A percentile compares a stretch with the other conserved stretches of the same genome.
Conservation (phyloP, 2,329 filamentous ascomycete species). For the Karstenula rhodostoma region DNA sequence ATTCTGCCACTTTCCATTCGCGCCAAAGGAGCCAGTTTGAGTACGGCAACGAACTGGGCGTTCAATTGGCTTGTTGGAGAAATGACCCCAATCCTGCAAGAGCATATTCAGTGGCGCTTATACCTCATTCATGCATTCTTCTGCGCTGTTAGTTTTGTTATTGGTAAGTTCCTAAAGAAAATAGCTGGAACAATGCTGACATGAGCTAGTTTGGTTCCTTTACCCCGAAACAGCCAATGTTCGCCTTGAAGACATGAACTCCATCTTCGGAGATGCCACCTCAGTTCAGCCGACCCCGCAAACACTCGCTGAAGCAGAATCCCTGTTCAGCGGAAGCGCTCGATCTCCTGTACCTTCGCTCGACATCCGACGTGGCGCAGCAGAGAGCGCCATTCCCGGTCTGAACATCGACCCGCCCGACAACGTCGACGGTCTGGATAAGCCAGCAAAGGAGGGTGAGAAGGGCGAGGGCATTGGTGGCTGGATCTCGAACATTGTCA, state of each 20-base stretch:
- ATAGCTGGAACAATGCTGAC: constrained; percentile 29
- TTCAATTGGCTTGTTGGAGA: constrained; percentile 98
- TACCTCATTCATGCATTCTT: constrained; percentile 98
- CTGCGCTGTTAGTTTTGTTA: constrained; percentile 91
- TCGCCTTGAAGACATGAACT: constrained; percentile 95
- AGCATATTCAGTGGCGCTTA: constrained; percentile 89
- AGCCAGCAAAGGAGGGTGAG: constrained; percentile 44
- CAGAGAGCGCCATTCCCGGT: constrained; percentile 77
- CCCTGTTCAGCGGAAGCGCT: constrained; percentile 72
- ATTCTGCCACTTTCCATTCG: constrained; percentile 96
- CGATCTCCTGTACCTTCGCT: constrained; percentile 83
- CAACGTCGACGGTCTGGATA: constrained; percentile 62
- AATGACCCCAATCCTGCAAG: constrained; percentile 91
- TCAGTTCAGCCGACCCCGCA: constrained; percentile 82
- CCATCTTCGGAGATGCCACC: constrained; percentile 90
- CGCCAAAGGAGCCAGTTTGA: constrained; percentile 95
- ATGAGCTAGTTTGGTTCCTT: constrained; percentile 82
- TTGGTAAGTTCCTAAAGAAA: constrained; percentile 72
- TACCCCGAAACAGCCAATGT: constrained; percentile 98
- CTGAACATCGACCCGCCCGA: constrained; percentile 82
- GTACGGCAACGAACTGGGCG: constrained; percentile 96
- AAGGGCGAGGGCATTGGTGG: constrained; percentile 67
- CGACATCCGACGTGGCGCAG: constrained; percentile 67
- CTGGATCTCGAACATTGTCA: constrained; percentile 74
- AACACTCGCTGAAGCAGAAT: constrained; percentile 80